phyloP scores from a whole-genome alignment of 2,329 filamentous ascomycete genomes.

The Colletotrichum graminicola region DNA sequence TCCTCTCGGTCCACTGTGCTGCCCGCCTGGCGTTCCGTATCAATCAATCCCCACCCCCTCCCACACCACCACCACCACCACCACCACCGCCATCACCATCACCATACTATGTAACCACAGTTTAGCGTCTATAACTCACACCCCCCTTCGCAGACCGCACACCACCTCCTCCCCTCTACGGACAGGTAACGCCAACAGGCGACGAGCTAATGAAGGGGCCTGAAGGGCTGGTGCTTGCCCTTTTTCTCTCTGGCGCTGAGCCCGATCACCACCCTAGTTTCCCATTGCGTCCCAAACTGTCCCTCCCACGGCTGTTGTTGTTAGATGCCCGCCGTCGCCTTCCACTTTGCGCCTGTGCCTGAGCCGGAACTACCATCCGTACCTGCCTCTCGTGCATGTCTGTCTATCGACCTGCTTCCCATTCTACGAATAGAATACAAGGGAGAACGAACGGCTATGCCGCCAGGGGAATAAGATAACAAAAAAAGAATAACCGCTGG shows the following conservation, averaged over 20 bases:
- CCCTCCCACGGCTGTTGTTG: conserved; percentile 22
- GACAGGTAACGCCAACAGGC: conserved; percentile 26
- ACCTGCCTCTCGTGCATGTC: background rate
- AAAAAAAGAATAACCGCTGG: conserved; percentile 10
- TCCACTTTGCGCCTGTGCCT: conserved; percentile 17
- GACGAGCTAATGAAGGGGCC: conserved; percentile 32
- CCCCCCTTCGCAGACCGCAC: conserved; percentile 7
- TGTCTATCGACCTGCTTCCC: background rate
- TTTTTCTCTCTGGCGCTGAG: conserved; percentile 36
- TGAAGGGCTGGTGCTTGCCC: conserved; percentile 34
- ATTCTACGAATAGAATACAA: background rate
- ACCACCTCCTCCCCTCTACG: conserved; percentile 25
- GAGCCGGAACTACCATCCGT: background rate
- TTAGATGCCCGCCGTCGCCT: conserved; percentile 14
- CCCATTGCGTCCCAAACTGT: conserved; percentile 34
- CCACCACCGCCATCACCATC: background rate
- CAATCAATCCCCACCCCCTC: background rate
- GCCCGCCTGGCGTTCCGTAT: background rate
- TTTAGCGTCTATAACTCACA: background rate
- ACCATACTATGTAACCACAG: background rate
- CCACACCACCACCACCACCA: conserved; percentile 6
- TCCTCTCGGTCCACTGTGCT: background rate
- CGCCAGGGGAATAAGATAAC: background rate
- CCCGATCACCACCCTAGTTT: conserved; percentile 40
- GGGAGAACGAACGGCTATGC: background rate